A percentile compares a stretch with the other conserved stretches of the same genome.
These are phyloP conservation scores for Pseudogymnoascus sp. DNA, from an alignment of 2,329 filamentous ascomycete species.

Conservation along the genomic window DNA sequence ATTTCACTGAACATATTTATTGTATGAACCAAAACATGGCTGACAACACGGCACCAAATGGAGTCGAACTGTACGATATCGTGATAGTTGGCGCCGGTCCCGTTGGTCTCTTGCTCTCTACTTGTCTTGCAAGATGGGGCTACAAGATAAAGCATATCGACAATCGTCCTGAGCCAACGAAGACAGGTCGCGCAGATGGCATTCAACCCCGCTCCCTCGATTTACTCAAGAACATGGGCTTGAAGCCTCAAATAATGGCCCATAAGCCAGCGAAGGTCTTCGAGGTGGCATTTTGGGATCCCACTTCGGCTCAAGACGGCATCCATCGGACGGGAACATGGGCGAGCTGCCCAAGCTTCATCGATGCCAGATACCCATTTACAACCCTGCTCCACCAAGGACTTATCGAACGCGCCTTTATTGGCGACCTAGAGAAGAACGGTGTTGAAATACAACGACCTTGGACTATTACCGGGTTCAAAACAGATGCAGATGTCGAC, in stretches of 20 bases:
- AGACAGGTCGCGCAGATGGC: constrained; percentile 81
- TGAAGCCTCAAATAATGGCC: constrained; percentile 84
- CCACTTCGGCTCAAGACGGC: constrained; percentile 46
- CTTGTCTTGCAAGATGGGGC: constrained; percentile 83
- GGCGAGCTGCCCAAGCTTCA: constrained; percentile 84
- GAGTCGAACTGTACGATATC: constrained; percentile 46
- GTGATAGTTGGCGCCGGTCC: constrained; percentile 88
- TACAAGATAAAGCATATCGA: constrained; percentile 95
- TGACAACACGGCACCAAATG: constrained; percentile 19
- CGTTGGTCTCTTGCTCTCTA: constrained; percentile 80
- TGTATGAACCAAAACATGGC: constrained; percentile 20
- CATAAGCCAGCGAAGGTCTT: constrained; percentile 81
- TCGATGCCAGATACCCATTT: constrained; percentile 65
- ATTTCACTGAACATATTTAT: neutral
- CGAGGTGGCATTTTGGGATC: constrained; percentile 70
- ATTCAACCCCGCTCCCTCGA: constrained; percentile 88
- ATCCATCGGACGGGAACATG: constrained; percentile 66
- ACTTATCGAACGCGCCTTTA: constrained; percentile 63
- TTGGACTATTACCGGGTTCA: constrained; percentile 58
- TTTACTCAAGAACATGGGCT: constrained; percentile 78
- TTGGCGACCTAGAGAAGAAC: constrained; percentile 58
- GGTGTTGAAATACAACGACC: constrained; percentile 56
- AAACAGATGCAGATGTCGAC: constrained; percentile 49
- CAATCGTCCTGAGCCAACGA: constrained; percentile 77
- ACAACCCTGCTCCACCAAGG: constrained; percentile 68